A percentile compares a stretch with the other conserved stretches of the same genome.
phyloP scores from a whole-genome alignment of 176 grass and related monocot genomes.

The sorghum (Sorghum bicolor) region DNA sequence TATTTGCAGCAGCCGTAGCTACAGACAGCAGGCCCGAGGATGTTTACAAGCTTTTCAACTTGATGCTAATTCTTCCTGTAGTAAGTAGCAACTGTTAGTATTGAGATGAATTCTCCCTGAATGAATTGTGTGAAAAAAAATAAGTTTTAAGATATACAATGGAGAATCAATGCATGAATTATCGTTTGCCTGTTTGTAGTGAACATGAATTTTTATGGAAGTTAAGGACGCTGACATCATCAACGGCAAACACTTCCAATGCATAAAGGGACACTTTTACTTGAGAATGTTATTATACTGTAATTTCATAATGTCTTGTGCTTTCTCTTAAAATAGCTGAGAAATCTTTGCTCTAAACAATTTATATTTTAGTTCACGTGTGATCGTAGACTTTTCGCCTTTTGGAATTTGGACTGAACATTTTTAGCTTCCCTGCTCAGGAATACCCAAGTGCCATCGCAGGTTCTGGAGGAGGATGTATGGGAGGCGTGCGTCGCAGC shows the following conservation, averaged over 20 bases:
- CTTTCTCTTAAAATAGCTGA: background rate
- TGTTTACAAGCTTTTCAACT: background rate
- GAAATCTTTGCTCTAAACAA: background rate
- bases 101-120: background rate
- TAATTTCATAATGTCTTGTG: background rate
- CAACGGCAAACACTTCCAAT: background rate
- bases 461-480: slow-evolving; percentile 49
- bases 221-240: background rate
- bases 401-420: background rate
- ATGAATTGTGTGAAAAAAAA: background rate
- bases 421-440: background rate
- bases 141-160: background rate
- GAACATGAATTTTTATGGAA: background rate
- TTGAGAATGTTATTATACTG: background rate
- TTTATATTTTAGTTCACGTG: background rate
- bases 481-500: slow-evolving; percentile 65
- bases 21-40: background rate
- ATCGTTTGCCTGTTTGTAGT: background rate
- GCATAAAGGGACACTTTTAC: background rate
- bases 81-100: background rate
- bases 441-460: background rate
- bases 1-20: too few relatives aligned
- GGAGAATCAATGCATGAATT: background rate
- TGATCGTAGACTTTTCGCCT: background rate
- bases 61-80: background rate